phyloP scores from a whole-genome alignment of 805 yeast genomes.

The Kazachstania bromeliacearum region DNA sequence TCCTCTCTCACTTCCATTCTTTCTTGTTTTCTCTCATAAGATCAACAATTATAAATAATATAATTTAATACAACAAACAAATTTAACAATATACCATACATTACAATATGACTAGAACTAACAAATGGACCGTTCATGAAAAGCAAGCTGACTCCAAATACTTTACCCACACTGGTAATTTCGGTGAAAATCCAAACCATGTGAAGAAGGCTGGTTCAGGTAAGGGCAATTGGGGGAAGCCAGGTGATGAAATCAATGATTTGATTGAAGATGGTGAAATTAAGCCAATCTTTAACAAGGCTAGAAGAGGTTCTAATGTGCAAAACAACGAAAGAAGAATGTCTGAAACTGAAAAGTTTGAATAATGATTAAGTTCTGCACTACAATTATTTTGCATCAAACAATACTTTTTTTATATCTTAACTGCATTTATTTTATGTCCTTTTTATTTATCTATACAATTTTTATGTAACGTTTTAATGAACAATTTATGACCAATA shows the following conservation, averaged over 20 bases:
- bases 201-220: slow-evolving; percentile 83
- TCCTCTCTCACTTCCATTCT: background rate
- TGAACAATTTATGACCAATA: too few relatives aligned
- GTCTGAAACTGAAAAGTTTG: slow-evolving; percentile 22
- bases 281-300: slow-evolving; percentile 36
- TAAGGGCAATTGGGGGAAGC: slow-evolving; percentile 77
- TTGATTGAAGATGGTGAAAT: slow-evolving; percentile 51
- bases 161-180: slow-evolving; percentile 70
- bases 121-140: slow-evolving; percentile 64
- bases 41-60: background rate
- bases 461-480: background rate
- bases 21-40: background rate
- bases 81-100: slow-evolving; percentile 2
- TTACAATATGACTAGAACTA: slow-evolving; percentile 69
- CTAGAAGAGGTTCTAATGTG: slow-evolving; percentile 44
- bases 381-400: background rate
- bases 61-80: background rate
- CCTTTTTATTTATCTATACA: background rate
- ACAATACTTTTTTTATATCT: too few relatives aligned
- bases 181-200: slow-evolving; percentile 60
- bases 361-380: background rate
- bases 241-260: slow-evolving; percentile 68
- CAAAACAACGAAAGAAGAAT: slow-evolving; percentile 36
- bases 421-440: background rate
- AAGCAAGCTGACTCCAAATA: slow-evolving; percentile 50